phyloP scores from a whole-genome alignment of 192 early-diverging fungal genomes.

The Coemansia sp. region DNA sequence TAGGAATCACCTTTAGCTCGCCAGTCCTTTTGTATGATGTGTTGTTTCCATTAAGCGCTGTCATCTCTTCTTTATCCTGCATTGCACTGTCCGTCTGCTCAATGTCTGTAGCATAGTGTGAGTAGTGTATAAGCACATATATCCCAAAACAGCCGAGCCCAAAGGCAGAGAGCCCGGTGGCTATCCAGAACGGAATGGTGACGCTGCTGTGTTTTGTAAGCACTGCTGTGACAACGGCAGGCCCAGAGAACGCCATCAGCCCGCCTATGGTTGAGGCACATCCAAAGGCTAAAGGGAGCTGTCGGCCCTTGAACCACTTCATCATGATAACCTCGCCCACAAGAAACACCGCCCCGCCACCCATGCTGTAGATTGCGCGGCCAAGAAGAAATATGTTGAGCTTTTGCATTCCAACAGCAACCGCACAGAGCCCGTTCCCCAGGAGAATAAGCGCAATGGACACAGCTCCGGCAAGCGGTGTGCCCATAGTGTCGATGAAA shows the following conservation, averaged over 20 bases:
- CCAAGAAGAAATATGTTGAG: conserved; percentile 44
- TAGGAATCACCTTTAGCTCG: conserved; percentile 28
- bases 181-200: conserved; percentile 55
- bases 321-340: conserved; percentile 57
- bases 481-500: conserved; percentile 55
- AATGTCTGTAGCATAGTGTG: conserved; percentile 37
- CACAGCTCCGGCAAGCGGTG: conserved; percentile 44
- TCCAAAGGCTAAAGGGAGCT: conserved; percentile 52
- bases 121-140: conserved; percentile 57
- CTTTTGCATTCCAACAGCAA: conserved; percentile 34
- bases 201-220: conserved; percentile 37
- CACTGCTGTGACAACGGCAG: conserved; percentile 42
- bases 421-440: conserved; percentile 45
- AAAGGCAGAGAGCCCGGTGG: conserved; percentile 56
- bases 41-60: not conserved
- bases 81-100: conserved; percentile 1
- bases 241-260: conserved; percentile 47
- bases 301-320: conserved; percentile 55
- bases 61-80: not conserved
- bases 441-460: conserved; percentile 43
- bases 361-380: conserved; percentile 54
- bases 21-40: conserved; percentile 7
- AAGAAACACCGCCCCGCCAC: conserved; percentile 50
- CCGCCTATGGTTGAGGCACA: conserved; percentile 46
- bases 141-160: conserved; percentile 54